Evolutionary conservation across 257 asterid species (phyloP).

Genomic region (Nicotiana undulata): DNA sequence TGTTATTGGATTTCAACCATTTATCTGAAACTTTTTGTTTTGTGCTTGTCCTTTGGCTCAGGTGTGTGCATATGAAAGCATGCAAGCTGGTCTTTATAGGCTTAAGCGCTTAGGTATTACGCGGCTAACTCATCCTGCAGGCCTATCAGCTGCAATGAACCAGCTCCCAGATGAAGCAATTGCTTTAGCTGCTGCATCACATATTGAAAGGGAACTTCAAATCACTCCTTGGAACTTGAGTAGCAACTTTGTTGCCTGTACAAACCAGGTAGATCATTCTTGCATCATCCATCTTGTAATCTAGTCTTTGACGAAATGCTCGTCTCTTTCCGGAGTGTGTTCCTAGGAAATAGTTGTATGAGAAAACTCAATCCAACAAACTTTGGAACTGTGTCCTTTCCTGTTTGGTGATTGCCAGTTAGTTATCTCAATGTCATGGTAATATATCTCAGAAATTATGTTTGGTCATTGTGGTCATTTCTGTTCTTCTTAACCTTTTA

Average conservation of each 20-base stretch:
- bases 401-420: background rate
- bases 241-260: constrained; percentile 87
- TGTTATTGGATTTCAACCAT: constrained; percentile 10
- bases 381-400: background rate
- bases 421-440: background rate
- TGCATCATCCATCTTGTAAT: background rate
- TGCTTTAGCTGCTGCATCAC: constrained; percentile 97
- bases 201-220: constrained; percentile 97
- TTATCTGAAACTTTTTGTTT: background rate
- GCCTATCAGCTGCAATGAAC: constrained; percentile 95
- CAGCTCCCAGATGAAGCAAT: constrained; percentile 99
- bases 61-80: constrained; percentile 99
- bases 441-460: background rate
- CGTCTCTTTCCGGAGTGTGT: background rate
- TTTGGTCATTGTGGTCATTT: constrained; percentile 1
- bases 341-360: background rate
- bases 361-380: background rate
- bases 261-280: constrained; percentile 62
- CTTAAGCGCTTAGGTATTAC: constrained; percentile 89
- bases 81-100: constrained; percentile 94
- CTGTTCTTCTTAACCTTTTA: background rate
- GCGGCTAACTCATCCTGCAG: constrained; percentile 63
- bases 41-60: constrained; percentile 16
- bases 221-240: constrained; percentile 99
- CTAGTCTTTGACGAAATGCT: background rate